phyloP scores from a whole-genome alignment of 2,329 filamentous ascomycete species.

The Monosporascus sp. region DNA sequence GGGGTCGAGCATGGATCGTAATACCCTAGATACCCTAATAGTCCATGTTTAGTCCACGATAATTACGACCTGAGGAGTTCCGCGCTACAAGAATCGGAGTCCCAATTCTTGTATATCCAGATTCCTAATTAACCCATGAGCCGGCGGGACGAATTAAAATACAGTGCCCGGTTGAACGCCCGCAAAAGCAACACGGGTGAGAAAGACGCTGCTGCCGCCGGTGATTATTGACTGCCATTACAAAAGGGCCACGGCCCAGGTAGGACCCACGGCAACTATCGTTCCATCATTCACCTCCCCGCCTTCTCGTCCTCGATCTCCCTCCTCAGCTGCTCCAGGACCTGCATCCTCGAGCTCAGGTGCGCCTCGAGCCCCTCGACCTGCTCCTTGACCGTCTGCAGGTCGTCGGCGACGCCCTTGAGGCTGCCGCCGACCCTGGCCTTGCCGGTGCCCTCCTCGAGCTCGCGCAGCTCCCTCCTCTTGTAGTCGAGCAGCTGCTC shows the following conservation, averaged over 20 bases:
- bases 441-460: constrained; percentile 68
- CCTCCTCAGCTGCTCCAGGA: constrained; percentile 69
- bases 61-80: too few relatives aligned
- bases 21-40: neutral
- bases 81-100: too few relatives aligned
- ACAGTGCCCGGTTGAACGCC: too few relatives aligned
- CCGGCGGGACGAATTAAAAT: too few relatives aligned
- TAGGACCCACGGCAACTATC: constrained; percentile 1
- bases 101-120: too few relatives aligned
- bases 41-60: neutral
- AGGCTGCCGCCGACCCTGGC: constrained; percentile 66
- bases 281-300: constrained; percentile 33
- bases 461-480: constrained; percentile 68
- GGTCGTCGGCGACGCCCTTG: constrained; percentile 76
- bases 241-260: too few relatives aligned
- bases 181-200: too few relatives aligned
- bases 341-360: constrained; percentile 68
- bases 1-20: neutral
- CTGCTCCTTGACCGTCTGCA: constrained; percentile 88
- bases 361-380: constrained; percentile 86
- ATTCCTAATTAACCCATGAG: too few relatives aligned
- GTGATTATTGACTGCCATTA: too few relatives aligned
- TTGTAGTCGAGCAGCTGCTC: constrained; percentile 96
- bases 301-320: constrained; percentile 86
- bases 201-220: too few relatives aligned